These are phyloP conservation scores for Neurospora terricola DNA, from an alignment of 495 filamentous ascomycete species.

Conservation along the genomic window DNA sequence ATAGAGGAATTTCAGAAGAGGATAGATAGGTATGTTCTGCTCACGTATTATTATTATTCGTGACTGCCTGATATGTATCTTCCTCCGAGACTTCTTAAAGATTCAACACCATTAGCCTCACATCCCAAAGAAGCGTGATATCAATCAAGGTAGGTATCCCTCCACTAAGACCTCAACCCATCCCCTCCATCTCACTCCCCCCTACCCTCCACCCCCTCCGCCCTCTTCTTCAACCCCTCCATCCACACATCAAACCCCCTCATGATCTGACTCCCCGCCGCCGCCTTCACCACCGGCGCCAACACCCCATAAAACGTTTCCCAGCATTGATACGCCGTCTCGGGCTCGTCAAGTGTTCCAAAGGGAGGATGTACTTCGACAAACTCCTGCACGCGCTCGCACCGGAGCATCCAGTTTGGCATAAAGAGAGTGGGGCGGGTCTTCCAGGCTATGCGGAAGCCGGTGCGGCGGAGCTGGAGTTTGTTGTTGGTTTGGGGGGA, in stretches of 20 bases:
- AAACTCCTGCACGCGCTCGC: constrained; percentile 32
- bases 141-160: neutral
- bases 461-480: constrained; percentile 1
- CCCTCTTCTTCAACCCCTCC: constrained; percentile 21
- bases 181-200: neutral
- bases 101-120: neutral
- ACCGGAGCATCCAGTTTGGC: constrained; percentile 18
- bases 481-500: neutral
- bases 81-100: neutral
- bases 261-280: constrained; percentile 13
- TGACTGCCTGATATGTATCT: neutral
- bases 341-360: neutral
- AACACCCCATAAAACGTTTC: constrained; percentile 32
- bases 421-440: constrained; percentile 2
- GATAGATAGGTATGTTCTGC: neutral
- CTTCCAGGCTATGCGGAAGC: constrained; percentile 26
- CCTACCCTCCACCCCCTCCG: constrained; percentile 10
- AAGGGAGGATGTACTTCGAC: constrained; percentile 8
- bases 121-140: neutral
- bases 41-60: neutral
- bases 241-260: constrained; percentile 23
- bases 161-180: neutral
- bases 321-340: constrained; percentile 23
- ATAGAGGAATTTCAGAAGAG: neutral
- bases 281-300: constrained; percentile 15